A percentile compares a stretch with the other conserved stretches of the same genome.
phyloP scores from a whole-genome alignment of 176 grass and related monocot genomes.

The Oryza meridionalis region DNA sequence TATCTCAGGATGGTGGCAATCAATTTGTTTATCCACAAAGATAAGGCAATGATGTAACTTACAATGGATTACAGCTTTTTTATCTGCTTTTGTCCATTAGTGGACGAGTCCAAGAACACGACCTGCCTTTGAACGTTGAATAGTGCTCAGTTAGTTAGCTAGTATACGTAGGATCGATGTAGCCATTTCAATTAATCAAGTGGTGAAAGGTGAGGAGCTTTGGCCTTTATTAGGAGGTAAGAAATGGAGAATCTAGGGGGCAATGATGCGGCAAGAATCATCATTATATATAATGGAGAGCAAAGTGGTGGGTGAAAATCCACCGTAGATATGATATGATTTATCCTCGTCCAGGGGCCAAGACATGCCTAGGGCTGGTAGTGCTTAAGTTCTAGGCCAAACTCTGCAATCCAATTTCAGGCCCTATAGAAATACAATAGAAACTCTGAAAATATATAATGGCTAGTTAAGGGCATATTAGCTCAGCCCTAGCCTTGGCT shows the following conservation, averaged over 20 bases:
- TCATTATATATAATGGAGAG: background rate
- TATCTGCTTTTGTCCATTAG: background rate
- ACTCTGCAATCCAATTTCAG: background rate
- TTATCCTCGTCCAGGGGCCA: background rate
- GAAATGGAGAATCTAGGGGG: background rate
- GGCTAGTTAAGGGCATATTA: background rate
- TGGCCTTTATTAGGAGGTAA: background rate
- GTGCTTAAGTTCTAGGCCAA: background rate
- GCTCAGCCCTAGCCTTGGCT: background rate
- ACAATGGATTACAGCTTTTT: background rate
- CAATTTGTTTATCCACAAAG: background rate
- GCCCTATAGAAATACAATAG: background rate
- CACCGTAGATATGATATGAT: background rate
- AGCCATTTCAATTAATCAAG: background rate
- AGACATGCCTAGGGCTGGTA: background rate
- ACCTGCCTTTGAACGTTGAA: background rate
- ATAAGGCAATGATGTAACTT: background rate
- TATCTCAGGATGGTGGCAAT: background rate
- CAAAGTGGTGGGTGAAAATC: background rate
- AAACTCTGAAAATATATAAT: background rate
- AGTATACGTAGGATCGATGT: background rate
- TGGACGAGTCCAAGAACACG: background rate
- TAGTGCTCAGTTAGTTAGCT: background rate
- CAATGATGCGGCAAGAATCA: background rate
- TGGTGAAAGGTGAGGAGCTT: background rate